Conservation (phyloP, 2,329 filamentous ascomycete species). For the Stagonosporopsis chrysanthemi region DNA sequence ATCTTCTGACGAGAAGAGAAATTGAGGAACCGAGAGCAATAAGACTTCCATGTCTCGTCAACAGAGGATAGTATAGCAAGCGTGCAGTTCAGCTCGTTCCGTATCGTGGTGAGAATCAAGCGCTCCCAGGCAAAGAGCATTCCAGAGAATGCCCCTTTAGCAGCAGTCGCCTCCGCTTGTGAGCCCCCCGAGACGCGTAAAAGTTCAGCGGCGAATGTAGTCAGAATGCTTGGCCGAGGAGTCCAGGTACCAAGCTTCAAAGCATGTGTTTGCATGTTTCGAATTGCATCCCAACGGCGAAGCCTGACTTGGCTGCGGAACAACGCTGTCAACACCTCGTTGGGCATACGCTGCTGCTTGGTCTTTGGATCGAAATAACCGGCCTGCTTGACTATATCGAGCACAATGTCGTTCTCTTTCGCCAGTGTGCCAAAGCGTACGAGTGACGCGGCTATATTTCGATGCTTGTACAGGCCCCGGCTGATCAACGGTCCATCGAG, state of each 20-base stretch:
- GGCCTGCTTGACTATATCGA: slow-evolving; percentile 40
- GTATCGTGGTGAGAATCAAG: slow-evolving; percentile 32
- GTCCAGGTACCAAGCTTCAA: slow-evolving; percentile 34
- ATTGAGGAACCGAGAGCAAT: slow-evolving; percentile 42
- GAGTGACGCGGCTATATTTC: slow-evolving; percentile 60
- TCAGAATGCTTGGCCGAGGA: slow-evolving; percentile 39
- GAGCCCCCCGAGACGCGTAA: slow-evolving; percentile 31
- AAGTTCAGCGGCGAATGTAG: slow-evolving; percentile 41
- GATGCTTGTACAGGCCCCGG: slow-evolving; percentile 54
- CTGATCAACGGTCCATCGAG: slow-evolving; percentile 63
- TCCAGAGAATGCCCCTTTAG: slow-evolving; percentile 34
- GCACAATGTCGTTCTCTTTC: slow-evolving; percentile 51
- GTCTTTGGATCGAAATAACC: slow-evolving; percentile 27
- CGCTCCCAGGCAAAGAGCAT: slow-evolving; percentile 45
- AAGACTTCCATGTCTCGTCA: slow-evolving; percentile 35
- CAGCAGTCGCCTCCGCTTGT: slow-evolving; percentile 22
- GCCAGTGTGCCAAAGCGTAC: slow-evolving; percentile 63
- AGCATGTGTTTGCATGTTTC: slow-evolving; percentile 47
- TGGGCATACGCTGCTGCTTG: slow-evolving; percentile 39
- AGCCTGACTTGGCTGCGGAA: slow-evolving; percentile 54
- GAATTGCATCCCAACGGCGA: slow-evolving; percentile 52
- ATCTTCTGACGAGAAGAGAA: slow-evolving; percentile 36
- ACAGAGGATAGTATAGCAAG: slow-evolving; percentile 44
- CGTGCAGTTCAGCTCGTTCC: slow-evolving; percentile 41
- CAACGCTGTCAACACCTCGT: slow-evolving; percentile 49